Percentiles rank a stretch among this genome's conserved stretches.
Evolutionary conservation across 306 rosid genomes (phyloP).

Genomic region (Casuarina glauca): DNA sequence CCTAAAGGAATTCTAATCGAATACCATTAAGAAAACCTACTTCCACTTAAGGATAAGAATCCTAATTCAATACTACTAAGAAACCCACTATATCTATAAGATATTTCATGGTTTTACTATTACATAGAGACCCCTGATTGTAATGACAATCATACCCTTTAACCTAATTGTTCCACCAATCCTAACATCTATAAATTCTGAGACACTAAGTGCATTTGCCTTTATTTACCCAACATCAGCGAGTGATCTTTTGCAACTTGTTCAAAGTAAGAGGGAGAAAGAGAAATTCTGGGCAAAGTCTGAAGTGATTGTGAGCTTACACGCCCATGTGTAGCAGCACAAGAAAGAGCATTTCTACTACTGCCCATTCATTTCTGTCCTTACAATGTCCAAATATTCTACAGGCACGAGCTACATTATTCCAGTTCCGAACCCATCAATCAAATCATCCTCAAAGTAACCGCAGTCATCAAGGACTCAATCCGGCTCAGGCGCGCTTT

Average conservation of each 20-base stretch:
- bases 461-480: constrained; percentile 27
- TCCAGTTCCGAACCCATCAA: constrained; percentile 61
- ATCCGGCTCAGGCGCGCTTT: constrained; percentile 18
- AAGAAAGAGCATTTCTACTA: constrained; percentile 44
- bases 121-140: no score
- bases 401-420: constrained; percentile 53
- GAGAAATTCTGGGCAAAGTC: background rate
- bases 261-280: background rate
- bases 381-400: constrained; percentile 55
- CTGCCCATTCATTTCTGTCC: constrained; percentile 78
- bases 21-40: no score
- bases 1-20: no score
- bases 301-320: no score
- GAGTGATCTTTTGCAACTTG: constrained; percentile 27
- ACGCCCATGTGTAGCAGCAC: constrained; percentile 44
- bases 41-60: no score
- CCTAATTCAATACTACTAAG: no score
- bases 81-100: no score
- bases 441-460: constrained; percentile 50
- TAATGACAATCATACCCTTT: no score
- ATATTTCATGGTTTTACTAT: no score
- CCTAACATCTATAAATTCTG: background rate
- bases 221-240: background rate
- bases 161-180: no score
- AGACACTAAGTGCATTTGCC: background rate